Evolutionary conservation across 2,329 filamentous ascomycete genomes (phyloP), one percentile per base, ranked within the genome.

Genomic region (Aspergillus tanneri): DNA sequence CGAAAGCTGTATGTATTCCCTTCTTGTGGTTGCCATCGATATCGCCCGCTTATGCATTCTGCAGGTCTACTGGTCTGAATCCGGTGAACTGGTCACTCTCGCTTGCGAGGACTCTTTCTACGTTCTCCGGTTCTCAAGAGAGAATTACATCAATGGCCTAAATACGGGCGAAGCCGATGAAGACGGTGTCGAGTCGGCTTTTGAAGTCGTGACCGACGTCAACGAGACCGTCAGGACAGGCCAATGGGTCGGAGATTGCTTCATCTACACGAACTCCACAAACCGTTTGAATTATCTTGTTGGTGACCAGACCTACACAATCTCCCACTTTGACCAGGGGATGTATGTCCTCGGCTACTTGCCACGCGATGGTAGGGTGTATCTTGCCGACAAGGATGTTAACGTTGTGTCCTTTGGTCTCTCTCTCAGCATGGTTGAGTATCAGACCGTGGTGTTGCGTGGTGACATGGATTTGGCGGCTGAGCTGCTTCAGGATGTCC

Each of bases 201-300:
- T 99, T 60, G 93, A 97, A 66, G 88, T 97, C 22, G 88, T 97
- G 46, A 96, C 91, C 19, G 93, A 97, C 67, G 90, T 96, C 65
- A 92, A 87, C 66, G 93, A 97, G 74, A 88, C 81, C 55, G 90
- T 97, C 43, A 87, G 89, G 56, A 96, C 92, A 16, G 93, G 92
- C 60, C 88, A 95, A 75, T 99, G 93, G 93, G 88, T 99, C 48
- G 93, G 93, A 54, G 93, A 99, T 75, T 96, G 92, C 76, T 96
- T 99, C 79, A 91, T 97, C 69, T 99, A 97, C 80, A 96, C 93
- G 46, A 97, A 95, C 78, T 88, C 82, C 69, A 95, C 91, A 8
- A 96, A 97, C 78, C 88, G 93, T 53, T 79, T 99, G 51, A 97
- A 97, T 77, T 97, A 97, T 75, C 83, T 99, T 18, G 92, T 99